phyloP scores from a whole-genome alignment of 352 stramenopile species.

The Thalassiosira ordinaria region DNA sequence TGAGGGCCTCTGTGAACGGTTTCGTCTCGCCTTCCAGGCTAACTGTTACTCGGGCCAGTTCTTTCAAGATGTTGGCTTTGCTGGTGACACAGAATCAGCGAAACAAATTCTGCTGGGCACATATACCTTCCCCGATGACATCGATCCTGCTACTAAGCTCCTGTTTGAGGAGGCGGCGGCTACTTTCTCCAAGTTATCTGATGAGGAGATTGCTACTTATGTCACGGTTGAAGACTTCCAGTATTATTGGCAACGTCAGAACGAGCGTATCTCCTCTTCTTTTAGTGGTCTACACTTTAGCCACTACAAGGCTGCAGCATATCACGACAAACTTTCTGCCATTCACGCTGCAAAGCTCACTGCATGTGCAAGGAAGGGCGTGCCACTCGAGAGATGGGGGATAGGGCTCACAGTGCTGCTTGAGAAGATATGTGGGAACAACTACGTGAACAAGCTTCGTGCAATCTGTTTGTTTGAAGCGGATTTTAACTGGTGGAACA shows the following conservation, averaged over 20 bases:
- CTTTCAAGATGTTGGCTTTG: not conserved
- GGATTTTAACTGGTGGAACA: conserved; percentile 22
- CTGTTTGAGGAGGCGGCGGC: not conserved
- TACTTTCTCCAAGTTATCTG: not conserved
- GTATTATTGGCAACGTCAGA: not conserved
- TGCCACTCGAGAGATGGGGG: conserved; percentile 16
- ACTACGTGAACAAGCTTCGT: conserved; percentile 2
- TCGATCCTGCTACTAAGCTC: not conserved
- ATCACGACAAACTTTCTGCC: not conserved
- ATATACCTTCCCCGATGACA: not conserved
- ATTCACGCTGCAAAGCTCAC: conserved; percentile 16
- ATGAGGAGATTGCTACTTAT: not conserved
- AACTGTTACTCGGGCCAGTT: not conserved
- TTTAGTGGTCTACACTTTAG: conserved; percentile 16
- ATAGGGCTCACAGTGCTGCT: not conserved
- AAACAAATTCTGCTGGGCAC: not conserved
- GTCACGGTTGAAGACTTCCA: conserved; percentile 2
- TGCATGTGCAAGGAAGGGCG: not conserved
- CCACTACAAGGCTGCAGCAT: conserved; percentile 13
- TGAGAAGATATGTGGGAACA: conserved; percentile 6
- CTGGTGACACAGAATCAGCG: not conserved
- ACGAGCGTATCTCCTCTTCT: not conserved
- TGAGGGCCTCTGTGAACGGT: not conserved
- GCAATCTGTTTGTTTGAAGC: conserved; percentile 19
- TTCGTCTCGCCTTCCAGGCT: not conserved